Evolutionary conservation across 2,329 filamentous ascomycete genomes (phyloP).

Genomic region (Aspergillus pseudoterreus): DNA sequence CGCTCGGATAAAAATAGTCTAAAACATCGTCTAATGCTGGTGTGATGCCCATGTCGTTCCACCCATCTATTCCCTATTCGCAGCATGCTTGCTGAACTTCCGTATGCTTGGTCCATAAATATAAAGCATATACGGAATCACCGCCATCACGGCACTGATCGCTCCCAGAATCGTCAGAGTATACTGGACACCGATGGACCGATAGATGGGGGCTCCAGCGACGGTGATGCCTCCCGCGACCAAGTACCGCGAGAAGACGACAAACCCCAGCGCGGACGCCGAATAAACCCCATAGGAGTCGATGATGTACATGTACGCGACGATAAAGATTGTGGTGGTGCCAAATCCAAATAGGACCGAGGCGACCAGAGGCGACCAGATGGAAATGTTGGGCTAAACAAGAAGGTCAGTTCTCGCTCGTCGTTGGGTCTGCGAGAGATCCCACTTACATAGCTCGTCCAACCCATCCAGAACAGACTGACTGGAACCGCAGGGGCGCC

Average conservation of each 20-base stretch:
- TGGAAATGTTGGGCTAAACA: slow-evolving; percentile 33
- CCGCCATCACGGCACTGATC: slow-evolving; percentile 33
- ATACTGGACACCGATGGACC: slow-evolving; percentile 36
- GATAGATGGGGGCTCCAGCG: slow-evolving; percentile 29
- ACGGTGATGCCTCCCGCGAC: slow-evolving; percentile 33
- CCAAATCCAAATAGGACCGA: slow-evolving; percentile 51
- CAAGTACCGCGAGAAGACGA: slow-evolving; percentile 40
- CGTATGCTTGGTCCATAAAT: neutral
- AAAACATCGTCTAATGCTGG: too few species aligned
- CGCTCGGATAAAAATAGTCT: too few species aligned
- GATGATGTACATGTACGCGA: slow-evolving; percentile 54
- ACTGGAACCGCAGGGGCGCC: slow-evolving; percentile 43
- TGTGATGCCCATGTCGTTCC: neutral
- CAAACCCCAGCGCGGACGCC: slow-evolving; percentile 43
- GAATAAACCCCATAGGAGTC: slow-evolving; percentile 52
- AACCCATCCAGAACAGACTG: slow-evolving; percentile 57
- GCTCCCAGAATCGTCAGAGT: slow-evolving; percentile 37
- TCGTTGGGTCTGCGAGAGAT: slow-evolving; percentile 12
- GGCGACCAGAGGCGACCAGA: slow-evolving; percentile 50
- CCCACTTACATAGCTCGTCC: slow-evolving; percentile 39
- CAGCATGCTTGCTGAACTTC: neutral
- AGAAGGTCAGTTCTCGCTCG: neutral
- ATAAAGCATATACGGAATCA: slow-evolving; percentile 35
- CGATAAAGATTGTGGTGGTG: slow-evolving; percentile 47
- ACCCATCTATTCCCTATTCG: neutral